phyloP scores from a whole-genome alignment of 2,329 filamentous ascomycete species.

The Blumeriella jaapii region DNA sequence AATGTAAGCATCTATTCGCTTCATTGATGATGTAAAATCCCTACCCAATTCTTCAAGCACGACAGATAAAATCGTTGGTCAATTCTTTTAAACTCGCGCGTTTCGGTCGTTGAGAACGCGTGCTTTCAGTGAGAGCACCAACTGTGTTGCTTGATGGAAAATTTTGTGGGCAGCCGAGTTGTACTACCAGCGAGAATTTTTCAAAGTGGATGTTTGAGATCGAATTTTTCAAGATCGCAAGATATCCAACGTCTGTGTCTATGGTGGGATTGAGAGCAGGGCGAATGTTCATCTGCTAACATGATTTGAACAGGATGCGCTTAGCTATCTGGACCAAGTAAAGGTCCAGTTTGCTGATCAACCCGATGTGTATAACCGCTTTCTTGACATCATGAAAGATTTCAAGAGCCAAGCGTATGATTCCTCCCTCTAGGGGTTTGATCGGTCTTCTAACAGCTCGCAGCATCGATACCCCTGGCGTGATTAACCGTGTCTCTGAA shows the following conservation, averaged over 20 bases:
- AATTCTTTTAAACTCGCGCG: no score
- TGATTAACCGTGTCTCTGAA: constrained; percentile 91
- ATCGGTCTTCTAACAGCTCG: constrained; percentile 22
- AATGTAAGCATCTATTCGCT: constrained; percentile 40
- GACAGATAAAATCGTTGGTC: no score
- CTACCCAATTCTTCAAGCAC: neutral
- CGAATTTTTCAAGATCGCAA: no score
- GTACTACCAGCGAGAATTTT: no score
- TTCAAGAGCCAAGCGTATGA: constrained; percentile 90
- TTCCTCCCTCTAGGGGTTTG: neutral
- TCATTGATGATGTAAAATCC: neutral
- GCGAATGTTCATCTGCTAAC: no score
- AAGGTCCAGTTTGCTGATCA: constrained; percentile 97
- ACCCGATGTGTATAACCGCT: constrained; percentile 92
- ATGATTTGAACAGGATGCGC: constrained; percentile 46
- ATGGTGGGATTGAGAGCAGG: no score
- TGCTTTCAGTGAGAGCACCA: no score
- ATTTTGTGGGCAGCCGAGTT: no score
- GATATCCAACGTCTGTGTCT: no score
- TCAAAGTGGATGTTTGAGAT: no score
- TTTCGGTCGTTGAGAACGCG: no score
- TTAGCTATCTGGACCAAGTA: constrained; percentile 95
- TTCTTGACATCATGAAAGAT: constrained; percentile 98
- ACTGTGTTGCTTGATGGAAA: no score
- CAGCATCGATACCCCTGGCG: constrained; percentile 90